Percentiles rank a stretch among this genome's conserved stretches.
Evolutionary conservation across 768 basidiomycete species (phyloP).

Genomic region (Naematelia encephala): DNA sequence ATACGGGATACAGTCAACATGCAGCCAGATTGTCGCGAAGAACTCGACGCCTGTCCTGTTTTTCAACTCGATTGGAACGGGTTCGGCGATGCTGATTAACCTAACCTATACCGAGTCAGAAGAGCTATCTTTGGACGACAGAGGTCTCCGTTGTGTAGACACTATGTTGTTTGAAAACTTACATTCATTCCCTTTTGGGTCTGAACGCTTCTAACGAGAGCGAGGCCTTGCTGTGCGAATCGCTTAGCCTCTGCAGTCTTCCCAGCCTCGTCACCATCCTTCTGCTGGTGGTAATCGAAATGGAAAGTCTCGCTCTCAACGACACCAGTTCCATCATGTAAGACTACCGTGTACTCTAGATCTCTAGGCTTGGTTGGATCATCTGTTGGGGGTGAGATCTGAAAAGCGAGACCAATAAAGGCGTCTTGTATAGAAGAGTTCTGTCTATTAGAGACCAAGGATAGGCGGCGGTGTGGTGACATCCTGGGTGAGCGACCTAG

Average conservation of each 20-base stretch:
- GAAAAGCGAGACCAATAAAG: conserved; percentile 38
- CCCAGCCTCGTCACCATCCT: conserved; percentile 12
- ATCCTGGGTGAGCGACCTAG: conserved; percentile 10
- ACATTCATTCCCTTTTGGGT: conserved; percentile 37
- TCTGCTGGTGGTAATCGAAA: conserved; percentile 3
- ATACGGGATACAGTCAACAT: conserved; percentile 43
- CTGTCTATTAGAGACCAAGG: conserved; percentile 16
- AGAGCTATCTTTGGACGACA: not conserved
- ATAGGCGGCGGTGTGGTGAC: conserved; percentile 29
- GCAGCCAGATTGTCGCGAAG: conserved; percentile 37
- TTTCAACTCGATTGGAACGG: conserved; percentile 33
- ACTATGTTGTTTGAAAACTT: conserved; percentile 12
- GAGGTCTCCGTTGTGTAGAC: not conserved
- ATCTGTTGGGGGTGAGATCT: conserved; percentile 9
- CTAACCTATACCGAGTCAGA: conserved; percentile 25
- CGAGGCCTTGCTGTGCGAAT: conserved; percentile 19
- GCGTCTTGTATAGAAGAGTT: conserved; percentile 33
- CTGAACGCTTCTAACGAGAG: conserved; percentile 19
- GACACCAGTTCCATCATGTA: conserved; percentile 45
- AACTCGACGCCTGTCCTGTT: conserved; percentile 25
- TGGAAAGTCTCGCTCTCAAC: conserved; percentile 34
- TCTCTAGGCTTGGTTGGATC: conserved; percentile 12
- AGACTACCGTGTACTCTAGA: conserved; percentile 32
- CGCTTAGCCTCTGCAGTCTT: conserved; percentile 17
- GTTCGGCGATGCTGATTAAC: conserved; percentile 37